Evolutionary conservation across 495 filamentous ascomycete species (phyloP), one percentile per base, ranked within the genome.

Genomic region (Aspergillus affinis): DNA sequence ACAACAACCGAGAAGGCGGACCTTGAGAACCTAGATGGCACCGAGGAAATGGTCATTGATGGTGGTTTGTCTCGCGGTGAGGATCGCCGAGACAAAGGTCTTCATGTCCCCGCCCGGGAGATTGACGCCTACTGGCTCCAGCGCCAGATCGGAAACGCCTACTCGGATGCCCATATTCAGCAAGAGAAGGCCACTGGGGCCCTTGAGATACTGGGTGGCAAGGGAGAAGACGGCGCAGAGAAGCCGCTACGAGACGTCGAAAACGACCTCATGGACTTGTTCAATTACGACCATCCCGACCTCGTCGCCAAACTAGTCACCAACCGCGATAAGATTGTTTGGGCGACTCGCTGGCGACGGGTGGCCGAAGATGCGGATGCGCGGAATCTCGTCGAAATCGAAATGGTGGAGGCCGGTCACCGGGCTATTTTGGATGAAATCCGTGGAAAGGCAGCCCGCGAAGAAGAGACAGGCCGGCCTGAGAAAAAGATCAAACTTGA

Each of bases 101-200:
- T 77, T 57, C 78, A 84, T 45, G 83, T 98, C 15, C 78, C 87
- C 44, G 91, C 89, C 44, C 84, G 90, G 55, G 90, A 97, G 55
- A 96, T 99, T 55, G 94, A 99, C 72, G 94, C 94, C 27, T 98
- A 90, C 74, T 99, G 94, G 94, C 75, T 99, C 30, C 94, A 98
- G 70, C 84, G 94, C 55, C 90, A 97, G 64, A 92, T 99, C 52
- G 92, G 93, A 50, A 73, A 80, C 15, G 81, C 97, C 20, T 97
- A 96, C 69, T 81, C 88, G 13, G 94, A 99, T 75, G 88, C 93
- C 4, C 93, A 97, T 68, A 88, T 81, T 9, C 92, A 96, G 61
- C 91, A 96, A 61, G 89, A 91, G 63, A 97, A 97, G 72, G 91
- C 94, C 2, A 79, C 84, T 48, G 79, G 89, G 61, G 92, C 90